Conservation (phyloP, 345 rosid species). For the Garcia nutans region DNA sequence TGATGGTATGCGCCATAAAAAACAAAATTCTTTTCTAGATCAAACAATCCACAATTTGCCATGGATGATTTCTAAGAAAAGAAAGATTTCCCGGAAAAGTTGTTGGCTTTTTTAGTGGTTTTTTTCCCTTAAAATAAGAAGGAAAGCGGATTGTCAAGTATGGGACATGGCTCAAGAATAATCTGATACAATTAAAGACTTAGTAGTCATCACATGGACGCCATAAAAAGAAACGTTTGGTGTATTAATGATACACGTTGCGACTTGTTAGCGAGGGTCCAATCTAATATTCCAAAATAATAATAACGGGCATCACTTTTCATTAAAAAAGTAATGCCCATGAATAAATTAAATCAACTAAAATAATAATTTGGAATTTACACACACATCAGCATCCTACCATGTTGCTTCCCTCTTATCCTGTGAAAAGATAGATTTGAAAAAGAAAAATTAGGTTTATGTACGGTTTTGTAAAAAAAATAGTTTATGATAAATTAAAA, state of each 20-base stretch:
- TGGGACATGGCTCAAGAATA: background rate
- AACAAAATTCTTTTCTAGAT: constrained; percentile 82
- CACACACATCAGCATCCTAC: too few species aligned
- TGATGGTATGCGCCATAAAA: constrained; percentile 93
- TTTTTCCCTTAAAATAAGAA: background rate
- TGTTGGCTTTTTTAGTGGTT: background rate
- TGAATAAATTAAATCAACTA: too few species aligned
- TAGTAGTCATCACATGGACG: background rate
- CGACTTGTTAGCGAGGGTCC: background rate
- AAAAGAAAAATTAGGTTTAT: too few species aligned
- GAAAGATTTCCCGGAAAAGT: background rate
- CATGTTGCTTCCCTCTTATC: too few species aligned
- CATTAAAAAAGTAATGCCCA: too few species aligned
- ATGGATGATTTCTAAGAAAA: constrained; percentile 13
- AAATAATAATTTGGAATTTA: too few species aligned
- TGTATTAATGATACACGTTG: background rate
- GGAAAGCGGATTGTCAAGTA: background rate
- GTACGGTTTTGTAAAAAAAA: too few species aligned
- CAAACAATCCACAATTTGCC: constrained; percentile 45
- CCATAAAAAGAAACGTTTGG: background rate
- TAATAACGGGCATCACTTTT: too few species aligned
- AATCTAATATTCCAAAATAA: too few species aligned
- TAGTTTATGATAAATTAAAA: too few species aligned
- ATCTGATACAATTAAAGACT: background rate
- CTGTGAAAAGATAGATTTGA: too few species aligned